Evolutionary conservation across 108 stramenopile species (phyloP), one percentile per base, ranked within the genome.

Genomic region (Pseudonitzschia delicatissima): DNA sequence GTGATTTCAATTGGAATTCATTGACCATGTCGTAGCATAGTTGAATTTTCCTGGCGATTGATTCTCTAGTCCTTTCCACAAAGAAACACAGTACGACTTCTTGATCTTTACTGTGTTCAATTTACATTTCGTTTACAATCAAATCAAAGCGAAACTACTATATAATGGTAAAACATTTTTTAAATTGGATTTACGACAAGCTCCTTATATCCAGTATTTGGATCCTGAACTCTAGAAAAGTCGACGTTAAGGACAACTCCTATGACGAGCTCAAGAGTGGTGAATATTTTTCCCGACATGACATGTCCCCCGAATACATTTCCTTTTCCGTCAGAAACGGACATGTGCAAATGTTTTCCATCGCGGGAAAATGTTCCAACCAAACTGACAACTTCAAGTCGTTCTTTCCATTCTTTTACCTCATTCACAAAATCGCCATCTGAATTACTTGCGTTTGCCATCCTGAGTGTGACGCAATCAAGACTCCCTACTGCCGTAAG

Each of bases 201-300:
- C 49, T 92, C 91, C 2, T 57, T 68, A 66, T 79, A 92, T 34
- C 91, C 91, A 40, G 91, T 89, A 12, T 35, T 44, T 33, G 73
- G 44, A 62, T 92, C 91, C 23, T 77, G 34, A 45, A 65, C 73
- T 45, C 91, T 68, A 17, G 42, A 35, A 72, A 92, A 92, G 11
- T 59, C 57, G 6, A 88, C 83, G 7, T 69, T 68, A 40, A 58
- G 27, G 23, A 86, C 78, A 20, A 78, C 84, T 29, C 88, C 91
- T 28, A 92, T 55, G 18, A 92, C 91, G 15, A 92, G 48, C 57
- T 92, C 91, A 1, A 82, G 62, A 12, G 91, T 92, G 9, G 91
- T 92, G 52, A 82, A 92, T 7, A 92, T 68, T 1, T 44, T 72
- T 20, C 88, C 91, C 29, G 68, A 74, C 39, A 92, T 82, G 3